Conservation (phyloP, 2,329 filamentous ascomycete species). For the Talaromyces sp. region DNA sequence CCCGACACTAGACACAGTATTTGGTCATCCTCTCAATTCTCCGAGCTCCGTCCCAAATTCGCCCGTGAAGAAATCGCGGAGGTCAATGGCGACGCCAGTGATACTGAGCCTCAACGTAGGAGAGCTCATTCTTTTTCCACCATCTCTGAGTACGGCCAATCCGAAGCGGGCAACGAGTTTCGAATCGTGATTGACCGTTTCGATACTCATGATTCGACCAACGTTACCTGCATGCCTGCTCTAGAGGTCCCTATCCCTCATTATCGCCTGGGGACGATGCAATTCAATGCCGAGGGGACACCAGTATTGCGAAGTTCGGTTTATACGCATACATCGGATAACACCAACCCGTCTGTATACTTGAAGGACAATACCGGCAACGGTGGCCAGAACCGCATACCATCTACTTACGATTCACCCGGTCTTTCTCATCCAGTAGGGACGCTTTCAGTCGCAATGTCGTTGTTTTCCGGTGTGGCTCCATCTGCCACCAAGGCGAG, state of each 20-base stretch:
- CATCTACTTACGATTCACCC: constrained; percentile 26
- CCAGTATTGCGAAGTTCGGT: constrained; percentile 77
- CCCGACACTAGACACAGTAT: constrained; percentile 33
- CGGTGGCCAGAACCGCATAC: constrained; percentile 22
- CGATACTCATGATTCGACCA: constrained; percentile 54
- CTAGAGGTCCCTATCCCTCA: constrained; percentile 77
- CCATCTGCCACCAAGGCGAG: constrained; percentile 30
- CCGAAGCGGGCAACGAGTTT: constrained; percentile 61
- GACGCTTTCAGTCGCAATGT: constrained; percentile 34
- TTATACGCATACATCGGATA: constrained; percentile 67
- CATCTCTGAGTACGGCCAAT: constrained; percentile 58
- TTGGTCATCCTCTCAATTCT: constrained; percentile 43
- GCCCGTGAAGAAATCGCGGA: constrained; percentile 26
- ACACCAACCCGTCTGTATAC: constrained; percentile 61
- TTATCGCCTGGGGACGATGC: constrained; percentile 76
- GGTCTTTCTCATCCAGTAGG: constrained; percentile 26
- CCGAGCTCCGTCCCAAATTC: constrained; percentile 32
- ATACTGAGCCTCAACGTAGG: constrained; percentile 43
- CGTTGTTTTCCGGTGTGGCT: constrained; percentile 35
- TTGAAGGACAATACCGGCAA: constrained; percentile 39
- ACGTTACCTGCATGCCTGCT: constrained; percentile 56
- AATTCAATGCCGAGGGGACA: constrained; percentile 73
- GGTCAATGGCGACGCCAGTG: constrained; percentile 23
- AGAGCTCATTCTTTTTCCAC: constrained; percentile 76
- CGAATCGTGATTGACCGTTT: constrained; percentile 77